These are phyloP conservation scores for Diddensiella santjacobensis DNA, from an alignment of 805 yeast species.

Conservation along the genomic window DNA sequence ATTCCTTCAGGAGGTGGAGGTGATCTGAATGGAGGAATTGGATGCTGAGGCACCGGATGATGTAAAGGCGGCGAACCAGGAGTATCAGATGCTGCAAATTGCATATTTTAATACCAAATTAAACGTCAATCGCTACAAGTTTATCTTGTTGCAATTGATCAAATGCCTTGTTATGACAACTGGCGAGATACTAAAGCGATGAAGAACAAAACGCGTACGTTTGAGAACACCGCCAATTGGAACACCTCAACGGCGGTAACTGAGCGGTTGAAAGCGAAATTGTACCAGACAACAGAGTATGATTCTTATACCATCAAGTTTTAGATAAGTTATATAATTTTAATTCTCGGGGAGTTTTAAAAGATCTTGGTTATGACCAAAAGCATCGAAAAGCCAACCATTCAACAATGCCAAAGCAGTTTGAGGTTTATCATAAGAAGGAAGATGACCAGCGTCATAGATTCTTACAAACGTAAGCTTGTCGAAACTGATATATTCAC, in stretches of 20 bases:
- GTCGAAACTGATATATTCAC: constrained; percentile 68
- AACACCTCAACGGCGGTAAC: too few relatives aligned
- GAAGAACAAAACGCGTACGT: background rate
- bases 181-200: background rate
- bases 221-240: background rate
- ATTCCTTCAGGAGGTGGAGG: constrained; percentile 28
- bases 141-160: background rate
- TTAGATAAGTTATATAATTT: too few relatives aligned
- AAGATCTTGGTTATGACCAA: background rate
- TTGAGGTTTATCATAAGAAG: constrained; percentile 76
- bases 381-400: constrained; percentile 60
- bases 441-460: constrained; percentile 89
- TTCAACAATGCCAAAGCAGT: constrained; percentile 73
- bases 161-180: background rate
- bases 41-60: constrained; percentile 45
- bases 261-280: too few relatives aligned
- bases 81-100: background rate
- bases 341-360: too few relatives aligned
- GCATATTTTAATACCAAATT: background rate
- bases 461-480: constrained; percentile 75
- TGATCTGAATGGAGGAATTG: constrained; percentile 37
- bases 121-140: too few relatives aligned
- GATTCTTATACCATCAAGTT: too few relatives aligned
- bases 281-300: too few relatives aligned
- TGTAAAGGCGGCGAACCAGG: constrained; percentile 38